Evolutionary conservation across 2,329 filamentous ascomycete genomes (phyloP).

Genomic region (Aureobasidium mangrovei): DNA sequence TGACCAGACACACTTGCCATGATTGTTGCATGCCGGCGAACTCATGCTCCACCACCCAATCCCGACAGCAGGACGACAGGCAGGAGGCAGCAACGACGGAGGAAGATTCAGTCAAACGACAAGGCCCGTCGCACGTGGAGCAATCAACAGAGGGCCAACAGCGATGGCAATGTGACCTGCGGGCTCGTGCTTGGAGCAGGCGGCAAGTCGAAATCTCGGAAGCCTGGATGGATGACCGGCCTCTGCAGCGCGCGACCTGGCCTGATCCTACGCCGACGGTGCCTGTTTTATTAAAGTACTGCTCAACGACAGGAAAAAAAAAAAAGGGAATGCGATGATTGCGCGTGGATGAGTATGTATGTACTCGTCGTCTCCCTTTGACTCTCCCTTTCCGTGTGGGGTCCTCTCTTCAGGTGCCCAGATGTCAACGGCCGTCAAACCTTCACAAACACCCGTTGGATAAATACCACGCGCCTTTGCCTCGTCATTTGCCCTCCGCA

Average conservation of each 20-base stretch:
- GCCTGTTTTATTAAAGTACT: not conserved
- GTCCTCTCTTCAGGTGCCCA: not conserved
- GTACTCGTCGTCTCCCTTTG: not conserved
- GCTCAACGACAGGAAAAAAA: not conserved
- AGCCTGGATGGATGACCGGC: not conserved
- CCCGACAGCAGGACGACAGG: not conserved
- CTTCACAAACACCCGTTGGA: not conserved
- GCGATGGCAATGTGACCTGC: slow-evolving; percentile 6
- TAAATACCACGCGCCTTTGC: slow-evolving; percentile 3
- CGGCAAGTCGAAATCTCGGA: slow-evolving; percentile 9
- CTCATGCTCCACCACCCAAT: slow-evolving; percentile 13
- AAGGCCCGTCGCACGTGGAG: not conserved
- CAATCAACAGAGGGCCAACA: slow-evolving; percentile 1
- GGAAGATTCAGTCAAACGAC: not conserved
- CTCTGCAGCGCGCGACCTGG: not conserved
- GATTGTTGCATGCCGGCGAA: slow-evolving; percentile 11
- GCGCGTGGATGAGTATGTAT: not conserved
- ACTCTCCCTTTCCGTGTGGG: slow-evolving; percentile 8
- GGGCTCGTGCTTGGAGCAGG: slow-evolving; percentile 4
- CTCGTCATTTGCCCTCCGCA: not conserved
- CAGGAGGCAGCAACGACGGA: not conserved
- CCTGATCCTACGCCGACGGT: not conserved
- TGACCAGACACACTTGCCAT: slow-evolving; percentile 10
- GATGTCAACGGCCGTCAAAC: not conserved
- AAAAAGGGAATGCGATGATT: not conserved